Conservation (phyloP, 2,329 filamentous ascomycete genomes). For the Alternaria gaisen region DNA sequence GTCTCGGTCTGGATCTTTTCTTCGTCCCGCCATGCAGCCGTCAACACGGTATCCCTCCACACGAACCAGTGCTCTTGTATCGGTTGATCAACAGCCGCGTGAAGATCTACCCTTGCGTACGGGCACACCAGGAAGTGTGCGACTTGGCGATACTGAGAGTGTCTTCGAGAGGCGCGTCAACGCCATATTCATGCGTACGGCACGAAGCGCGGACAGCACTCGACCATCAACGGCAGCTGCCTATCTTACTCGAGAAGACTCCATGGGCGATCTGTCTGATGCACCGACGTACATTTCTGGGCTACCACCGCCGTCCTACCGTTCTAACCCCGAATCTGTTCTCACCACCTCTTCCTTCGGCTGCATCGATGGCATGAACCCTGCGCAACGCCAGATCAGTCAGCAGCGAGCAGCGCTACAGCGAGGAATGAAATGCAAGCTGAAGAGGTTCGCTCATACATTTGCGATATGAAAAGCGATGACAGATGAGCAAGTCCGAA, state of each 20-base stretch:
- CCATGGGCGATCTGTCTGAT: constrained; percentile 45
- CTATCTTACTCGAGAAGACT: constrained; percentile 35
- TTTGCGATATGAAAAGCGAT: constrained; percentile 24
- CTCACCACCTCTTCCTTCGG: constrained; percentile 48
- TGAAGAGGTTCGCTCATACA: constrained; percentile 40
- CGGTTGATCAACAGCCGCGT: constrained; percentile 4
- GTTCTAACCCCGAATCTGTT: constrained; percentile 41
- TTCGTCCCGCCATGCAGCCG: constrained; percentile 11
- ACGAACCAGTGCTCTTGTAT: constrained; percentile 6
- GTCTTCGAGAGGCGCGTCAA: constrained; percentile 30
- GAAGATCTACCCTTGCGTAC: constrained; percentile 11
- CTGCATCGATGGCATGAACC: constrained; percentile 46
- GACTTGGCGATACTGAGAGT: constrained; percentile 23
- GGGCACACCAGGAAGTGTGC: constrained; percentile 22
- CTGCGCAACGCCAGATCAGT: constrained; percentile 36
- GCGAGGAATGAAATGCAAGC: constrained; percentile 37
- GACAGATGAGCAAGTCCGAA: background rate
- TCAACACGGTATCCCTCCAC: constrained; percentile 15
- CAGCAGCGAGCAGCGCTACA: constrained; percentile 34
- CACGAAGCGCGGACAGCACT: constrained; percentile 18
- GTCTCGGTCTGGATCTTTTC: constrained; percentile 20
- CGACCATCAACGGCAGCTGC: constrained; percentile 28
- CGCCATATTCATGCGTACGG: constrained; percentile 19
- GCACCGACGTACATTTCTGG: constrained; percentile 46
- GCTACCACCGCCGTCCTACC: constrained; percentile 45